A percentile compares a stretch with the other conserved stretches of the same genome.
Evolutionary conservation across 2,329 filamentous ascomycete genomes (phyloP).

Genomic region (Cercospora citrullina): DNA sequence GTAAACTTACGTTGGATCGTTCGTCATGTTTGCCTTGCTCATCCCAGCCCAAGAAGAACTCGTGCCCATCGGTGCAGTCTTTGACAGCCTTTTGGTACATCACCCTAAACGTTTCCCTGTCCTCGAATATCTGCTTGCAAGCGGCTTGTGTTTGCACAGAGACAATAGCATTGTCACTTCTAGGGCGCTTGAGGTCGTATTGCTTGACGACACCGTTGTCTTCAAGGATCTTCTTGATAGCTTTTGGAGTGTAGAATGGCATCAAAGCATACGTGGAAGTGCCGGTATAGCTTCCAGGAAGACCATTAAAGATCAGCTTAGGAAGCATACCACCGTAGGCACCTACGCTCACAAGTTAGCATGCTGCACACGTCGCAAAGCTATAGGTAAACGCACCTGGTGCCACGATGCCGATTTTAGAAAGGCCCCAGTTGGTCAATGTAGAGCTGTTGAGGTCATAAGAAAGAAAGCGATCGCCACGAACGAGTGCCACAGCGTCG

Average conservation of each 20-base stretch:
- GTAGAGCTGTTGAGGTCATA: constrained; percentile 53
- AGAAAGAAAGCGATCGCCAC: constrained; percentile 50
- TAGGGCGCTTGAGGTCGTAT: constrained; percentile 45
- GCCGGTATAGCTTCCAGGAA: constrained; percentile 52
- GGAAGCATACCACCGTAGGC: constrained; percentile 44
- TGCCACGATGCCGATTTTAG: constrained; percentile 49
- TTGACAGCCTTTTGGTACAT: constrained; percentile 39
- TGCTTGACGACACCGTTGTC: constrained; percentile 48
- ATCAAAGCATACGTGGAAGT: constrained; percentile 52
- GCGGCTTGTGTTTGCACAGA: constrained; percentile 54
- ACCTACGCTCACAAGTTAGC: background rate
- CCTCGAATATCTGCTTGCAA: constrained; percentile 53
- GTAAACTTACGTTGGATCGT: constrained; percentile 35
- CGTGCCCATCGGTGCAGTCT: constrained; percentile 49
- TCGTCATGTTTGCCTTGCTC: constrained; percentile 45
- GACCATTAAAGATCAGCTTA: constrained; percentile 47
- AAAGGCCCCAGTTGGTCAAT: constrained; percentile 54
- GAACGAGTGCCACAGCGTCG: constrained; percentile 51
- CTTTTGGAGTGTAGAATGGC: constrained; percentile 55
- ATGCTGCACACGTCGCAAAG: background rate
- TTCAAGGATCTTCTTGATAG: constrained; percentile 49
- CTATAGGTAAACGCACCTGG: constrained; percentile 3
- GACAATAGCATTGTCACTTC: constrained; percentile 45
- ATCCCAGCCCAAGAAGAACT: constrained; percentile 52
- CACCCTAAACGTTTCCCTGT: constrained; percentile 51